phyloP scores from a whole-genome alignment of 2,329 filamentous ascomycete genomes.

The Colletotrichum orbiculare region DNA sequence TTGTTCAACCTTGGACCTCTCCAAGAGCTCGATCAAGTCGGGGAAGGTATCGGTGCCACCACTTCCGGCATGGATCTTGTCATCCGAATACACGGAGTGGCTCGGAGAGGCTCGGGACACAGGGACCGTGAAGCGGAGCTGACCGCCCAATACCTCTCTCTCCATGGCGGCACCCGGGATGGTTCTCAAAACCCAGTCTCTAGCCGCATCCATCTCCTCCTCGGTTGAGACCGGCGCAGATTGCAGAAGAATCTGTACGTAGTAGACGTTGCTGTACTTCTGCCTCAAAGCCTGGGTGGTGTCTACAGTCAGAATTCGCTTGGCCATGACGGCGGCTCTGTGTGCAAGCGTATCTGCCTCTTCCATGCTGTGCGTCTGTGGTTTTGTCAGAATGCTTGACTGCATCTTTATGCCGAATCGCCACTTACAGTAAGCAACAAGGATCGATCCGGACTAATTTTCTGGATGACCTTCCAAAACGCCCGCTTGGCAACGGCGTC shows the following conservation, averaged over 20 bases:
- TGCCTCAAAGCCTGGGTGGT: conserved; percentile 67
- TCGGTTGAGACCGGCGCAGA: conserved; percentile 66
- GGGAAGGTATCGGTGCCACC: not conserved
- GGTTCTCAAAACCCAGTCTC: conserved; percentile 61
- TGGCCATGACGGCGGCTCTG: conserved; percentile 43
- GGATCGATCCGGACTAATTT: conserved; percentile 73
- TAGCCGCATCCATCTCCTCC: conserved; percentile 66
- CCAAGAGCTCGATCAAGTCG: not conserved
- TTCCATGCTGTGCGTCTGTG: conserved; percentile 80
- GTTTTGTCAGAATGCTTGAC: not conserved
- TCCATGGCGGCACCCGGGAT: conserved; percentile 68
- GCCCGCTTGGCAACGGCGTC: conserved; percentile 79
- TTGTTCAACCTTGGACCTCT: not conserved
- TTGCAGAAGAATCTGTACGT: conserved; percentile 70
- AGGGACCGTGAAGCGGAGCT: conserved; percentile 59
- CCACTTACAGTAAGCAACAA: conserved; percentile 68
- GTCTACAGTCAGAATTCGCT: conserved; percentile 67
- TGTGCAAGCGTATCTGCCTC: conserved; percentile 80
- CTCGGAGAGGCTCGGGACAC: not conserved
- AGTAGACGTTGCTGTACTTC: conserved; percentile 70
- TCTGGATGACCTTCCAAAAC: conserved; percentile 79
- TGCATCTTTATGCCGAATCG: too few species aligned
- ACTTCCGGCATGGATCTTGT: conserved; percentile 64
- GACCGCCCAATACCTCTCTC: conserved; percentile 70
- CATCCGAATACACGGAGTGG: not conserved